A percentile compares a stretch with the other conserved stretches of the same genome.
Evolutionary conservation across 257 asterid genomes (phyloP).

Genomic region (Fraxinus excelsior): DNA sequence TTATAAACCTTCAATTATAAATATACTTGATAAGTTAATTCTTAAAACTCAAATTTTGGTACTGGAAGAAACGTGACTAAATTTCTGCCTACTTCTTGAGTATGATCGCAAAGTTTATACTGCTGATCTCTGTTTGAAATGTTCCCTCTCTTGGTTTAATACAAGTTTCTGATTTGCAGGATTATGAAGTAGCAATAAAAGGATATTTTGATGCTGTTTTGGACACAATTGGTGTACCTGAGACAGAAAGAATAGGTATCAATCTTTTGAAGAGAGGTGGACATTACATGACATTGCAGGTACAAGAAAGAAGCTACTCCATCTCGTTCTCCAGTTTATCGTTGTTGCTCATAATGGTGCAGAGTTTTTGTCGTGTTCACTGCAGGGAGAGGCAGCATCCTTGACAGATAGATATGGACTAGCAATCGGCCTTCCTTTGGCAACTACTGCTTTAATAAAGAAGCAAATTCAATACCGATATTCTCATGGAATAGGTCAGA

Average conservation of each 20-base stretch:
- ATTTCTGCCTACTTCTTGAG: slow-evolving; percentile 2
- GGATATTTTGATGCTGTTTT: slow-evolving; percentile 91
- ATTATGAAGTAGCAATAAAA: slow-evolving; percentile 62
- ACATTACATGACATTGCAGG: slow-evolving; percentile 98
- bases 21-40: not conserved
- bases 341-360: not conserved
- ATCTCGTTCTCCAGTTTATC: not conserved
- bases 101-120: not conserved
- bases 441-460: slow-evolving; percentile 62
- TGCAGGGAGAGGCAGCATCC: slow-evolving; percentile 93
- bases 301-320: slow-evolving; percentile 19
- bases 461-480: slow-evolving; percentile 78
- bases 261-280: slow-evolving; percentile 91
- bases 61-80: not conserved
- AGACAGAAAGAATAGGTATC: slow-evolving; percentile 78
- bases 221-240: slow-evolving; percentile 87
- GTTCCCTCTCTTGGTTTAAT: slow-evolving; percentile 6
- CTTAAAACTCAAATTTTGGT: not conserved
- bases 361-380: slow-evolving; percentile 24
- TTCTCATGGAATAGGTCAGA: slow-evolving; percentile 85
- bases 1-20: not conserved
- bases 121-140: not conserved
- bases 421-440: slow-evolving; percentile 74
- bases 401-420: slow-evolving; percentile 79
- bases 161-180: slow-evolving; percentile 43